Evolutionary conservation across 225 moss, liverwort and hornwort species (phyloP).

Genomic region (Pleurozium schreberi): DNA sequence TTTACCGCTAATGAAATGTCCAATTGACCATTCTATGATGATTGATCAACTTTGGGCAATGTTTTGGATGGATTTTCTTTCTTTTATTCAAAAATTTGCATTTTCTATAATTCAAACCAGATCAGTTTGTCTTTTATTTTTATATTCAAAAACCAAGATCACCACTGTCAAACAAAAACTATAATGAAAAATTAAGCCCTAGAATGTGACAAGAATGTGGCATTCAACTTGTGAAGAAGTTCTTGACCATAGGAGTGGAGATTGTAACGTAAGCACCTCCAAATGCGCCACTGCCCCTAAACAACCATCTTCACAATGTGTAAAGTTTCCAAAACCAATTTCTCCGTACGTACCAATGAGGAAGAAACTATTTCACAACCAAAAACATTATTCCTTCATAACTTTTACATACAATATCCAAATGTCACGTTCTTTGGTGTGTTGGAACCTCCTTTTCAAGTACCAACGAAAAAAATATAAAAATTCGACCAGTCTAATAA

Average conservation of each 20-base stretch:
- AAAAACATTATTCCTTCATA: too few relatives aligned
- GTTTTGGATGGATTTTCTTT: not conserved
- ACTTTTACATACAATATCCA: too few relatives aligned
- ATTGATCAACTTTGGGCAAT: rapidly evolving
- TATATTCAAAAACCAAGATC: not conserved
- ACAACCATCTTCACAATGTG: too few relatives aligned
- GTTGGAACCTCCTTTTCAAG: too few relatives aligned
- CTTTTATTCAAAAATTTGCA: not conserved
- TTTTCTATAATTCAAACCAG: not conserved
- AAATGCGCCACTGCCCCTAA: too few relatives aligned
- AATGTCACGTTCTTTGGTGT: too few relatives aligned
- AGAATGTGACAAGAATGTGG: not conserved
- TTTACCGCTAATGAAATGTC: not conserved
- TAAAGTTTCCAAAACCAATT: too few relatives aligned
- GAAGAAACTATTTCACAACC: too few relatives aligned
- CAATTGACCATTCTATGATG: not conserved
- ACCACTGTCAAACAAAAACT: not conserved
- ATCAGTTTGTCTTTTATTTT: rapidly evolving
- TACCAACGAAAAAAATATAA: too few relatives aligned
- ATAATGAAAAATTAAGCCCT: not conserved
- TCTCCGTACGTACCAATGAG: too few relatives aligned
- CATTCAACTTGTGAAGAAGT: not conserved
- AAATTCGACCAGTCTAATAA: too few relatives aligned
- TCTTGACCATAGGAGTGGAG: not conserved
- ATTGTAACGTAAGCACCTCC: not conserved